Evolutionary conservation across 345 rosid species (phyloP).

Genomic region (Lepidium didymum): DNA sequence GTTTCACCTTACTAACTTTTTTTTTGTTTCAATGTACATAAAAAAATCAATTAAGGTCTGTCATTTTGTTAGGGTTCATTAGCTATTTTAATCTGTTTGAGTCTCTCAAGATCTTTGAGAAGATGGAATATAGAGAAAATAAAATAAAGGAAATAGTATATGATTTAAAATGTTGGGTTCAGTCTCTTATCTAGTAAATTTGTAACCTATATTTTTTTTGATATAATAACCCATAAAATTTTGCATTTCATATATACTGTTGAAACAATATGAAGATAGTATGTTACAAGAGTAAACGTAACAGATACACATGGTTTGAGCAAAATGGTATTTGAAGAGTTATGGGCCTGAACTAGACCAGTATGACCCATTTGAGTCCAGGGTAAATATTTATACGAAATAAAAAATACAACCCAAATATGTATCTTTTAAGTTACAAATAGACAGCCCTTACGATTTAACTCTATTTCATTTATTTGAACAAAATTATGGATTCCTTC

Average conservation of each 20-base stretch:
- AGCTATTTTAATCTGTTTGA: not conserved
- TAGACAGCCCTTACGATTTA: not conserved
- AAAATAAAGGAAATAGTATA: not conserved
- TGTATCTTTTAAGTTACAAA: not conserved
- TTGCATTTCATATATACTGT: not conserved
- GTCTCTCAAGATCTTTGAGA: conserved; percentile 13
- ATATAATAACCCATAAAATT: not conserved
- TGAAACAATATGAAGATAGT: no score
- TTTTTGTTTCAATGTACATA: conserved; percentile 6
- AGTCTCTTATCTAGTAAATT: conserved; percentile 14
- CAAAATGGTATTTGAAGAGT: not conserved
- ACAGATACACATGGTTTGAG: not conserved
- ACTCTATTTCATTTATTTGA: not conserved
- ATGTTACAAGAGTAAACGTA: no score
- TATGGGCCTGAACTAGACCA: not conserved
- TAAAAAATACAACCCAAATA: not conserved
- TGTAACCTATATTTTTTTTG: not conserved
- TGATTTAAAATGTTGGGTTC: not conserved
- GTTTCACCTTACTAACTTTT: conserved; percentile 44
- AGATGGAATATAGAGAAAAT: not conserved
- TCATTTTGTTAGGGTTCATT: conserved; percentile 9
- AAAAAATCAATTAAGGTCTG: not conserved
- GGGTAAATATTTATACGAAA: not conserved
- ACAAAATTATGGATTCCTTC: no score
- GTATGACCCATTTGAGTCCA: not conserved